A percentile compares a stretch with the other conserved stretches of the same genome.
These are phyloP conservation scores for Larix sibirica DNA, from an alignment of 83 land plant genomes.

Conservation along the genomic window DNA sequence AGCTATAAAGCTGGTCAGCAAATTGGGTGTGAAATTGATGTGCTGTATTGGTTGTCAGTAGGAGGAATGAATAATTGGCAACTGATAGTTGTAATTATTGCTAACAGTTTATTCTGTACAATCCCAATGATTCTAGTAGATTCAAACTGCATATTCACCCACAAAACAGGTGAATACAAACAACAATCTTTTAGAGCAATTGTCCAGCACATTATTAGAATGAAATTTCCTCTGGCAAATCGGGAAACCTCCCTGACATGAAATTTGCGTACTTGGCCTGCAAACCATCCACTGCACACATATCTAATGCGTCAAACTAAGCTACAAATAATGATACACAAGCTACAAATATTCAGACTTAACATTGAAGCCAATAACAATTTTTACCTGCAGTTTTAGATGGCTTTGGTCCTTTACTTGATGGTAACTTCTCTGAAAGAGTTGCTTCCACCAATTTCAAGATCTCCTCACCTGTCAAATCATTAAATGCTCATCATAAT, in stretches of 20 bases:
- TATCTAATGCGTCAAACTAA: not conserved
- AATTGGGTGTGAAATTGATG: not conserved
- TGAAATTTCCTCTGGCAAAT: constrained; percentile 40
- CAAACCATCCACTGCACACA: constrained; percentile 32
- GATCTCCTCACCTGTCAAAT: constrained; percentile 43
- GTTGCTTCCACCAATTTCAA: constrained; percentile 42
- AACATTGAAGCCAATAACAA: no score
- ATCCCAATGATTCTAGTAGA: not conserved
- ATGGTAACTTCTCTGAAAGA: constrained; percentile 40
- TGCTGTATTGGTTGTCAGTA: not conserved
- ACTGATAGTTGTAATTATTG: not conserved
- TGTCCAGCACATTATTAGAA: constrained; percentile 21
- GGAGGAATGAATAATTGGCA: not conserved
- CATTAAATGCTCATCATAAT: not conserved
- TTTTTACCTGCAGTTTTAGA: constrained; percentile 49
- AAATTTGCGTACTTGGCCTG: constrained; percentile 41
- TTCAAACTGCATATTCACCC: not conserved
- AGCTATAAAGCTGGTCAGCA: not conserved
- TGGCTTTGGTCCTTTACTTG: constrained; percentile 27
- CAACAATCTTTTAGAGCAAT: not conserved
- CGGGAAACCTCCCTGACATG: constrained; percentile 31
- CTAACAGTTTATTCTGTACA: not conserved
- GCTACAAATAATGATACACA: not conserved
- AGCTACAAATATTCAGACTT: not conserved
- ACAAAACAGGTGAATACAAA: not conserved